Conservation (phyloP, 148 eudicot species). For the Diospyros kaki region DNA sequence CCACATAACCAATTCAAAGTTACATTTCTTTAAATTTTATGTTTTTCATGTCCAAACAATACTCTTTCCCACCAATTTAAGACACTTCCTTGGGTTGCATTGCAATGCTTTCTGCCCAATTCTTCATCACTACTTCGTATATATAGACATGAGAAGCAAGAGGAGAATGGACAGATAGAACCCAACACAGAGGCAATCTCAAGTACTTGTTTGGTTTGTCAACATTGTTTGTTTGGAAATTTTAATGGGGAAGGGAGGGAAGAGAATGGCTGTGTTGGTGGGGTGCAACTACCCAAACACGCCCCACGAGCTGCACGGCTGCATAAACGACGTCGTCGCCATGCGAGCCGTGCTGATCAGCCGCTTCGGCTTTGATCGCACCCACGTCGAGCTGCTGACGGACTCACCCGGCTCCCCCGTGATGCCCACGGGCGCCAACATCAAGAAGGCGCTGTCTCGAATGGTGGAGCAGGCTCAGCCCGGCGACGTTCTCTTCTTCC, state of each 20-base stretch:
- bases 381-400: conserved; percentile 35
- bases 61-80: no score
- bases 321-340: conserved; percentile 47
- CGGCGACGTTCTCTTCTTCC: conserved; percentile 56
- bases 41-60: no score
- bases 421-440: conserved; percentile 61
- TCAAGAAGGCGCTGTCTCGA: conserved; percentile 37
- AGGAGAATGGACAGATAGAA: no score
- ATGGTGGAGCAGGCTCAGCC: conserved; percentile 46
- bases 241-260: conserved; percentile 20
- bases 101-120: no score
- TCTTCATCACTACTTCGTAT: no score
- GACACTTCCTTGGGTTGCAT: no score
- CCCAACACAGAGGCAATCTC: no score
- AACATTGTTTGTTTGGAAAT: no score
- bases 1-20: no score
- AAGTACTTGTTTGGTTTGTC: no score
- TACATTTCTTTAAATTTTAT: no score
- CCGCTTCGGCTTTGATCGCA: conserved; percentile 36
- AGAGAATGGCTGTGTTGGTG: conserved; percentile 44
- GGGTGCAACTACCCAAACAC: conserved; percentile 59
- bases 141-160: no score
- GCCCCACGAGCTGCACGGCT: conserved; percentile 39
- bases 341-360: conserved; percentile 32
- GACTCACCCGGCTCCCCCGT: conserved; percentile 31